These are phyloP conservation scores for Coemansia furcata DNA, from an alignment of 192 early-diverging fungal species.

Conservation along the genomic window DNA sequence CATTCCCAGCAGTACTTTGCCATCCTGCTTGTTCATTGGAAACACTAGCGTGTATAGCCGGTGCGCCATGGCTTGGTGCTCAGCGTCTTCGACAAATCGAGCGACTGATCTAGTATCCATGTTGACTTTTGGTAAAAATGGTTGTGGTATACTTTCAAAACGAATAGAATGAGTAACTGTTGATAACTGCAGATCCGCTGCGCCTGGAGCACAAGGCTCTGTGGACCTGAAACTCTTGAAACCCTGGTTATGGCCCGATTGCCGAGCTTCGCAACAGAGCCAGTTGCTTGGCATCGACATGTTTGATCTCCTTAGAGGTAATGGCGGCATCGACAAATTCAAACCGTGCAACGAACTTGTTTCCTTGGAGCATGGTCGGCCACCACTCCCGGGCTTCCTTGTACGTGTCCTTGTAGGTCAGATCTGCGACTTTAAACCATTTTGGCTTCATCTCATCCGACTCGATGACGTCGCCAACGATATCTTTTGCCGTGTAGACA, in stretches of 20 bases:
- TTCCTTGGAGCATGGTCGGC: slow-evolving; percentile 29
- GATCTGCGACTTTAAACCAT: slow-evolving; percentile 58
- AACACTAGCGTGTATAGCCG: slow-evolving; percentile 47
- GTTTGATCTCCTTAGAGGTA: slow-evolving; percentile 13
- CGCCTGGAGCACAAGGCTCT: background rate
- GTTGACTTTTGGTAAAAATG: background rate
- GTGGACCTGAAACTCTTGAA: background rate
- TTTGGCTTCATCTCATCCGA: slow-evolving; percentile 74
- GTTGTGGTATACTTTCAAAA: background rate
- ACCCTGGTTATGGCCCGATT: slow-evolving; percentile 1
- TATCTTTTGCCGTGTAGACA: slow-evolving; percentile 56
- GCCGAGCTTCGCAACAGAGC: background rate
- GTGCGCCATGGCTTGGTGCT: slow-evolving; percentile 21
- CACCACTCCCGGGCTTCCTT: slow-evolving; percentile 40
- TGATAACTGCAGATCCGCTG: background rate
- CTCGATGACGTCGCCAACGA: slow-evolving; percentile 57
- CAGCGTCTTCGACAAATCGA: slow-evolving; percentile 30
- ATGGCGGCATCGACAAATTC: slow-evolving; percentile 16
- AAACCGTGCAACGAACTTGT: slow-evolving; percentile 30
- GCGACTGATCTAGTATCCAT: slow-evolving; percentile 39
- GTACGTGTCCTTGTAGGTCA: slow-evolving; percentile 63
- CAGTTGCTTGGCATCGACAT: background rate
- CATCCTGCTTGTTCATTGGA: slow-evolving; percentile 14
- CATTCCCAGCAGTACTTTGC: slow-evolving; percentile 65
- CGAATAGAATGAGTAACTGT: background rate